Conservation (phyloP, 1,139 yeast genomes). For the Pichia sp. region DNA sequence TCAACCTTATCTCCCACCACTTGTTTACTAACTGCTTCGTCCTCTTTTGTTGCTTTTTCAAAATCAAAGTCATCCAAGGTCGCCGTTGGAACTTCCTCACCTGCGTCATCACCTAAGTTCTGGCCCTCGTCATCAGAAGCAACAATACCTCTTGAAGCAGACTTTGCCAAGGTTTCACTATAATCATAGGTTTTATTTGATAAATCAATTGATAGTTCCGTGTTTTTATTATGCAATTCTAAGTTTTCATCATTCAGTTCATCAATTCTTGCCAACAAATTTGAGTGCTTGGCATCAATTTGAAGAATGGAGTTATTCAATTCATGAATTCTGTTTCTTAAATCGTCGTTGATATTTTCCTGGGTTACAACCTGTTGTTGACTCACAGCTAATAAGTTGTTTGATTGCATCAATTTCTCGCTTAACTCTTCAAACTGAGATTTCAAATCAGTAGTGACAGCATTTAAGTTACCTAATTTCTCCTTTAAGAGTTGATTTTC, state of each 20-base stretch:
- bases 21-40: conserved; percentile 3
- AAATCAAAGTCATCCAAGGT: conserved; percentile 26
- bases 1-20: not conserved
- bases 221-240: conserved; percentile 27
- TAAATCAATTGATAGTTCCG: conserved; percentile 24
- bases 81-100: conserved; percentile 24
- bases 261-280: conserved; percentile 17
- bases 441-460: conserved; percentile 54
- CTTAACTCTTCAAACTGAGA: conserved; percentile 44
- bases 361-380: conserved; percentile 61
- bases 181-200: conserved; percentile 25
- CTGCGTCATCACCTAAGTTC: conserved; percentile 7
- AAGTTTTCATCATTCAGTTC: conserved; percentile 33
- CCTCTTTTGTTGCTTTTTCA: conserved; percentile 9
- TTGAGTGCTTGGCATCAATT: conserved; percentile 29
- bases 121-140: conserved; percentile 11
- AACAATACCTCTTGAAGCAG: conserved; percentile 23
- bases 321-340: conserved; percentile 42
- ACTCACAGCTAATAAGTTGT: conserved; percentile 56
- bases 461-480: conserved; percentile 56
- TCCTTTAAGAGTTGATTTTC: conserved; percentile 61
- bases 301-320: conserved; percentile 33
- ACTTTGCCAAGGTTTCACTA: conserved; percentile 22
- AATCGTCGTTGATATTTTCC: conserved; percentile 35
- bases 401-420: conserved; percentile 49